A percentile compares a stretch with the other conserved stretches of the same genome.
These are phyloP conservation scores for Speleostelium caveatum DNA, from an alignment of 78 protist species.

Conservation along the genomic window DNA sequence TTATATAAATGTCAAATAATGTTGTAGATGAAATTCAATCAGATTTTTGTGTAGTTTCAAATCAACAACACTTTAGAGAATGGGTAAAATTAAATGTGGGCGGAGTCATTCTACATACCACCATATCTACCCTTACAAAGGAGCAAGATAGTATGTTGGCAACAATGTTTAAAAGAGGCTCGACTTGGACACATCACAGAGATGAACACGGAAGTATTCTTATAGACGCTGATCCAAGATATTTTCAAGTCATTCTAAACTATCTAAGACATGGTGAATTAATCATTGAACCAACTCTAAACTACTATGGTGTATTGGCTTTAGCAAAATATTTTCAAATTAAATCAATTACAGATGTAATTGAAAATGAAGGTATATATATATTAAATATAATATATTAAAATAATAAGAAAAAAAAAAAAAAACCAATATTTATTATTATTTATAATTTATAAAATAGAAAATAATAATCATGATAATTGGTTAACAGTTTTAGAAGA, in stretches of 20 bases:
- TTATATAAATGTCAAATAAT: no score
- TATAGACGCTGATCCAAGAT: constrained; percentile 74
- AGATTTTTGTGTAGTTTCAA: no score
- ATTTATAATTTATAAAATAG: constrained; percentile 19
- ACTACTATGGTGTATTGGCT: constrained; percentile 66
- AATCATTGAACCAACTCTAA: constrained; percentile 57
- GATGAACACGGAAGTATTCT: constrained; percentile 71
- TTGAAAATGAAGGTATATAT: constrained; percentile 62
- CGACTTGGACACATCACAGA: constrained; percentile 55
- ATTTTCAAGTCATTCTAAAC: constrained; percentile 58
- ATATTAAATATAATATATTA: not conserved
- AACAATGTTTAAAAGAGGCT: constrained; percentile 46
- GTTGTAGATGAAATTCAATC: no score
- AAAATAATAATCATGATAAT: constrained; percentile 28
- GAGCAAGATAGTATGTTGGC: constrained; percentile 61
- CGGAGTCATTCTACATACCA: constrained; percentile 56
- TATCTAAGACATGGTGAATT: constrained; percentile 73
- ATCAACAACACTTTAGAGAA: no score
- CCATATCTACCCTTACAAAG: constrained; percentile 53
- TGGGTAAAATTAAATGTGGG: constrained; percentile 76
- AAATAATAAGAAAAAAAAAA: not conserved
- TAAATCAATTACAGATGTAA: constrained; percentile 31
- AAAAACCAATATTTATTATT: not conserved
- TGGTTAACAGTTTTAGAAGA: constrained; percentile 67
- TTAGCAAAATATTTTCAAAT: constrained; percentile 56